Base-by-base conservation (phyloP, 1,284 basidiomycete species). In the Sanghuangporus baumii region DNA sequence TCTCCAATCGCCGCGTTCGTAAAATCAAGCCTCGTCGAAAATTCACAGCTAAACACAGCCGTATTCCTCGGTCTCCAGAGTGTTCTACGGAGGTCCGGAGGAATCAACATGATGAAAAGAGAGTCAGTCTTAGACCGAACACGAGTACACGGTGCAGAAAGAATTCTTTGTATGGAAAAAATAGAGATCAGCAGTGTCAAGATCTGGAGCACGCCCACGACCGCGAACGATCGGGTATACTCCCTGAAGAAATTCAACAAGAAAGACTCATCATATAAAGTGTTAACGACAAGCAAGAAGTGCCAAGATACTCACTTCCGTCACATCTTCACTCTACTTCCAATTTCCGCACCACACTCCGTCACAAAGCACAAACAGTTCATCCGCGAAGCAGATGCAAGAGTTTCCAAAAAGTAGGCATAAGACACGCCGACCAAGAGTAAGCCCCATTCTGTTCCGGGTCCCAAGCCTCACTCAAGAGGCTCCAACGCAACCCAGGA, bases 181-280 rank as follows among this genome's bases (percentile, higher is more conserved):
- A 20, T 36, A 55, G 47, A 16, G 47, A 71, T 88, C 87, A 88
- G 85, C 75, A 68, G 76, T 86, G 88, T 90, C 88, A 87, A 78
- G 69, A 81, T 83, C 72, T 88, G 89, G 86, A 89, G 89, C 89
- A 76, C 79, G 74, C 82, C 86, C 85, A 70, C 70, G 43, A 61
- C 67, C 66, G 59, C 46, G 66, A 67, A 64, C 65, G 63, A 70
- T 66, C 71, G 77, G 81, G 84, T 86, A 87, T 88, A 76, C 87
- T 86, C 89, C 89, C 78, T 90, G 89, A 91, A 91, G 89, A 91
- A 91, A 91, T 91, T 89, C 89, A 86, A 91, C 90, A 89, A 88
- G 69, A 69, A 67, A 67, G 65, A 54, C 67, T 65, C 65, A 71
- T 69, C 70, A 72, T 72, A 68, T 40, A 60, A 55, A 36, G 65